A percentile compares a stretch with the other conserved stretches of the same genome.
phyloP scores from a whole-genome alignment of 1,284 basidiomycete genomes.

The Moesziomyces sp. region DNA sequence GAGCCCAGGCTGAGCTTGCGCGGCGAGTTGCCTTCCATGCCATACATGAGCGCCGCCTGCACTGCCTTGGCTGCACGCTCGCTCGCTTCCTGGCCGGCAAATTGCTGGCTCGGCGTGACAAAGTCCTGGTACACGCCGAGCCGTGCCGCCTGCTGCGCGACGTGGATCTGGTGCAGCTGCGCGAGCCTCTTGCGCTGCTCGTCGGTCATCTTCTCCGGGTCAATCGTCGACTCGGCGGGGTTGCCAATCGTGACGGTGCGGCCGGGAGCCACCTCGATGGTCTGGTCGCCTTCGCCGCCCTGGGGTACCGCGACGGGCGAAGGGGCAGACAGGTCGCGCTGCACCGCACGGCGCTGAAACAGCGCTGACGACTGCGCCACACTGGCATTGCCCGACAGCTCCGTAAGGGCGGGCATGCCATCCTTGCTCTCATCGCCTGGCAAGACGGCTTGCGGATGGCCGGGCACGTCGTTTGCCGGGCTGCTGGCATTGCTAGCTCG shows the following conservation, averaged over 20 bases:
- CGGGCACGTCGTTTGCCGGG: slow-evolving; percentile 8
- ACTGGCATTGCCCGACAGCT: slow-evolving; percentile 19
- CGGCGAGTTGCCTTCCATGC: slow-evolving; percentile 46
- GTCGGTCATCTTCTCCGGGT: slow-evolving; percentile 41
- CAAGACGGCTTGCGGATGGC: background rate
- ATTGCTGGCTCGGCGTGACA: slow-evolving; percentile 47
- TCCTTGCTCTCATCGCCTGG: background rate
- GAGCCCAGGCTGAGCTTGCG: slow-evolving; percentile 39
- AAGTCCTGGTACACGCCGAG: slow-evolving; percentile 49
- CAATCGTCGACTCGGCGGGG: slow-evolving; percentile 25
- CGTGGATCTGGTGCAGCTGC: slow-evolving; percentile 48
- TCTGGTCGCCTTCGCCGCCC: slow-evolving; percentile 14
- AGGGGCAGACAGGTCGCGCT: slow-evolving; percentile 48
- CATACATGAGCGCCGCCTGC: slow-evolving; percentile 52
- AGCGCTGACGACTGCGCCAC: slow-evolving; percentile 41
- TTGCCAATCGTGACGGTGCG: slow-evolving; percentile 29
- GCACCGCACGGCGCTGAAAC: slow-evolving; percentile 50
- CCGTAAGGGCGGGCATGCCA: slow-evolving; percentile 2
- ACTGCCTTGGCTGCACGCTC: slow-evolving; percentile 50
- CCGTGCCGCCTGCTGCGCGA: slow-evolving; percentile 37
- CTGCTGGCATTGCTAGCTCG: slow-evolving; percentile 13
- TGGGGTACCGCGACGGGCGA: slow-evolving; percentile 37
- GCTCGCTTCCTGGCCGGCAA: slow-evolving; percentile 44
- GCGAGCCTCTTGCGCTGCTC: slow-evolving; percentile 36
- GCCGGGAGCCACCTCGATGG: slow-evolving; percentile 16